A percentile compares a stretch with the other conserved stretches of the same genome.
phyloP scores from a whole-genome alignment of 495 filamentous ascomycete species.

The Penicillium malachiteum region DNA sequence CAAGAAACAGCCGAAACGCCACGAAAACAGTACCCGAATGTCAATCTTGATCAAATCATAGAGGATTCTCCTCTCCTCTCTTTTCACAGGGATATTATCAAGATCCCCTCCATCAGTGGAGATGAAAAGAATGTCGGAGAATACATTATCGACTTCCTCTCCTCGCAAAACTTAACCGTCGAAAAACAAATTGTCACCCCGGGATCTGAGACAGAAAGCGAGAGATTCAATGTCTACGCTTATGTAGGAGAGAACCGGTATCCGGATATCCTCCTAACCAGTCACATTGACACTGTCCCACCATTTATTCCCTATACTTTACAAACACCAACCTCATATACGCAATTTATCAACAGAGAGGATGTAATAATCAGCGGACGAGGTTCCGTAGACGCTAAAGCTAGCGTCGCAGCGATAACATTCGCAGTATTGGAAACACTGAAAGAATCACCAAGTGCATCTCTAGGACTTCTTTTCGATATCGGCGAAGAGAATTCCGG shows the following conservation, averaged over 20 bases:
- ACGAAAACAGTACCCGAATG: not conserved
- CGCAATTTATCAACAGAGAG: constrained; percentile 26
- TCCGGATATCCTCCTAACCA: constrained; percentile 54
- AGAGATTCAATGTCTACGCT: constrained; percentile 7
- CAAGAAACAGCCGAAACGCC: no score
- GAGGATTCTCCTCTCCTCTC: not conserved
- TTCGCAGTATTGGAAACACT: constrained; percentile 60
- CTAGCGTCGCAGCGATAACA: constrained; percentile 68
- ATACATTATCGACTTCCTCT: not conserved
- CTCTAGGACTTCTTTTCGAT: constrained; percentile 68
- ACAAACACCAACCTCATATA: constrained; percentile 24
- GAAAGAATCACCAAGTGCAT: constrained; percentile 27
- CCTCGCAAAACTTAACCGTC: not conserved
- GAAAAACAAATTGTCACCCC: not conserved
- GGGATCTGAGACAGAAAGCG: not conserved
- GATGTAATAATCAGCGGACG: constrained; percentile 59
- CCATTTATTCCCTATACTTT: constrained; percentile 50
- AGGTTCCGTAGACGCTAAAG: constrained; percentile 80
- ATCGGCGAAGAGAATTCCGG: constrained; percentile 73
- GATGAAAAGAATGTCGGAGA: not conserved
- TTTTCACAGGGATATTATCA: not conserved
- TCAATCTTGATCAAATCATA: not conserved
- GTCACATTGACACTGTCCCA: constrained; percentile 60
- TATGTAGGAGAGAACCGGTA: constrained; percentile 3
- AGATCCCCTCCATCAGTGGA: constrained; percentile 1